A percentile compares a stretch with the other conserved stretches of the same genome.
Evolutionary conservation across 139 green algal genomes (phyloP).

Genomic region (Ettlia oleoabundans): DNA sequence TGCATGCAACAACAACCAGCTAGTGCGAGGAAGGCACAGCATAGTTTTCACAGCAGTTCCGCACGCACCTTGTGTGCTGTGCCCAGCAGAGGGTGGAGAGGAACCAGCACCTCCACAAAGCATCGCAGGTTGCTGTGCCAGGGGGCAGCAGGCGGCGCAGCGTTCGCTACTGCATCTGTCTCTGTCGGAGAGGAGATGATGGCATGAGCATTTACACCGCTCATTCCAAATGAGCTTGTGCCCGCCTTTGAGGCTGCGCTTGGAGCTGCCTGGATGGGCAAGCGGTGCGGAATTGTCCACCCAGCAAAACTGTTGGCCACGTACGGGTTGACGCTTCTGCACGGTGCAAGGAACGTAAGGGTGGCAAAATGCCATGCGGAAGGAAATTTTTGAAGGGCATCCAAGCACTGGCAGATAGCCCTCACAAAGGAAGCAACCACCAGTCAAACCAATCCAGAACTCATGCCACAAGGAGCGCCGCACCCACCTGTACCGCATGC

Average conservation of each 20-base stretch:
- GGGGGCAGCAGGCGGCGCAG: not conserved
- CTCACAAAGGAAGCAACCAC: too few species aligned
- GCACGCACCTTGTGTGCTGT: constrained; percentile 5
- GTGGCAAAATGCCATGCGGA: too few species aligned
- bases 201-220: constrained; percentile 84
- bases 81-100: constrained; percentile 63
- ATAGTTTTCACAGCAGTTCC: too few species aligned
- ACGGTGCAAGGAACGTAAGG: too few species aligned
- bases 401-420: too few species aligned
- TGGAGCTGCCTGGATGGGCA: constrained; percentile 58
- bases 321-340: constrained; percentile 77
- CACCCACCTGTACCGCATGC: constrained; percentile 73
- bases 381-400: too few species aligned
- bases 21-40: too few species aligned
- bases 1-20: too few species aligned
- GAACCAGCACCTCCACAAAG: constrained; percentile 44
- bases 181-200: constrained; percentile 44
- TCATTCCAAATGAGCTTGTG: constrained; percentile 89
- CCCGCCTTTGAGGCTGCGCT: constrained; percentile 42
- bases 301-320: constrained; percentile 58
- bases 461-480: too few species aligned
- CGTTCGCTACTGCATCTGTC: not conserved
- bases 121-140: constrained; percentile 29
- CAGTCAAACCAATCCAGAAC: too few species aligned
- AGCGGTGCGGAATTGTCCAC: constrained; percentile 46